A percentile compares a stretch with the other conserved stretches of the same genome.
phyloP scores from a whole-genome alignment of 2,329 filamentous ascomycete species.

The Sarocladiaceae sp. region DNA sequence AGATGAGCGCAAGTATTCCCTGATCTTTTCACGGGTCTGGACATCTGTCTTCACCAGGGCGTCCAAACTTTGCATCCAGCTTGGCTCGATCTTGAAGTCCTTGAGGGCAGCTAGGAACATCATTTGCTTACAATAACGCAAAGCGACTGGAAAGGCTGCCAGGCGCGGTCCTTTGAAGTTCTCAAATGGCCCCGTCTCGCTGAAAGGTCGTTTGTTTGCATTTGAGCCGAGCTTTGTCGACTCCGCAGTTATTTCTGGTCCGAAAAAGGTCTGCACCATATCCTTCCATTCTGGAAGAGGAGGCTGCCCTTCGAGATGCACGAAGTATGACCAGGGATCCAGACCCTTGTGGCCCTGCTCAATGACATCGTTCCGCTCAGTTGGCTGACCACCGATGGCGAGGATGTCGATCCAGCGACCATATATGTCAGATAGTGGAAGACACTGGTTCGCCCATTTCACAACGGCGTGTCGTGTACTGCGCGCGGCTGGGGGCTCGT shows the following conservation, averaged over 20 bases:
- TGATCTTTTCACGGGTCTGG: constrained; percentile 55
- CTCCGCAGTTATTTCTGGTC: constrained; percentile 25
- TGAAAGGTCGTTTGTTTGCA: constrained; percentile 4
- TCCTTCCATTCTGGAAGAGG: constrained; percentile 47
- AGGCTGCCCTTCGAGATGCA: constrained; percentile 37
- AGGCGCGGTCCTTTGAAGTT: constrained; percentile 45
- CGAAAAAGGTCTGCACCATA: constrained; percentile 47
- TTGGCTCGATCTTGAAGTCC: constrained; percentile 61
- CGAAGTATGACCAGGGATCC: constrained; percentile 57
- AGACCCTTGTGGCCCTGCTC: constrained; percentile 89
- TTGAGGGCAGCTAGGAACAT: constrained; percentile 46
- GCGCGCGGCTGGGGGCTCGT: constrained; percentile 50
- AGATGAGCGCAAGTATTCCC: constrained; percentile 42
- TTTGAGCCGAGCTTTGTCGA: constrained; percentile 12
- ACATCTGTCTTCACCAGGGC: constrained; percentile 68
- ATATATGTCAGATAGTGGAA: constrained; percentile 73
- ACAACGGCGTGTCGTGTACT: constrained; percentile 79
- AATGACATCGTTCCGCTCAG: constrained; percentile 74
- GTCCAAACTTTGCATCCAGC: constrained; percentile 81
- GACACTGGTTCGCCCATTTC: constrained; percentile 84
- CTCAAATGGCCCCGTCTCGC: constrained; percentile 25
- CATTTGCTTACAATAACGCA: constrained; percentile 61
- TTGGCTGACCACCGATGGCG: constrained; percentile 62
- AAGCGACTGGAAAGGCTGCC: constrained; percentile 61
- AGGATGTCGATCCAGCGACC: constrained; percentile 88